Percentiles rank a stretch among this genome's conserved stretches.
Conservation (phyloP, 805 yeast species). For the Starmerella asiatica region DNA sequence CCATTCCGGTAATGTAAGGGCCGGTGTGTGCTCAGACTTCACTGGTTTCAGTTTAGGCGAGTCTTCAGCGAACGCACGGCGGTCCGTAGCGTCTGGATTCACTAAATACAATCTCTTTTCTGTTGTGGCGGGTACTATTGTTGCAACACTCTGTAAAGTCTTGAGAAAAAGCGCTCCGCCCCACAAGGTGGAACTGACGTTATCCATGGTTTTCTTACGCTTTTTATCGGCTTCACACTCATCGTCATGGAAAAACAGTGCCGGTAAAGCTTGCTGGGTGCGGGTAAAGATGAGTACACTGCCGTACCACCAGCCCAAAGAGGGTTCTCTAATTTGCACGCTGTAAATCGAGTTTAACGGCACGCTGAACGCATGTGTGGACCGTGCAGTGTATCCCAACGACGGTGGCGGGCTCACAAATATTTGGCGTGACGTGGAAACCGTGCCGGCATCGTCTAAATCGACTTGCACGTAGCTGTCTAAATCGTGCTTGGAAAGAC, state of each 20-base stretch:
- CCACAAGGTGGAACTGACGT: constrained; percentile 37
- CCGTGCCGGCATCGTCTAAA: constrained; percentile 26
- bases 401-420: constrained; percentile 41
- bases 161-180: constrained; percentile 74
- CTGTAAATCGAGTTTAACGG: constrained; percentile 53
- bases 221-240: constrained; percentile 53
- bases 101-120: constrained; percentile 63
- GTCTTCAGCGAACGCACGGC: constrained; percentile 37
- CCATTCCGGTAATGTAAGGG: constrained; percentile 26
- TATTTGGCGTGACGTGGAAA: constrained; percentile 18
- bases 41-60: constrained; percentile 14
- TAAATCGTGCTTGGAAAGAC: constrained; percentile 32
- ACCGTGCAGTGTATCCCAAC: constrained; percentile 31
- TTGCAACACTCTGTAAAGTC: constrained; percentile 41
- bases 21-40: constrained; percentile 5
- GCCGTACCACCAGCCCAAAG: constrained; percentile 85
- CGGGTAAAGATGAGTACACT: constrained; percentile 62
- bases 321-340: constrained; percentile 71
- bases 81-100: constrained; percentile 61
- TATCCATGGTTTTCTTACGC: constrained; percentile 35
- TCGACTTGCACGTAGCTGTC: constrained; percentile 40
- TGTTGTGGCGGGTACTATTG: constrained; percentile 51
- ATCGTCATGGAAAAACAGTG: constrained; percentile 84
- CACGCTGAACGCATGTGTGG: constrained; percentile 58
- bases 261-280: constrained; percentile 52